Percentiles rank a stretch among this genome's conserved stretches.
phyloP scores from a whole-genome alignment of 768 basidiomycete species.

The Gelatoporia subvermispora region DNA sequence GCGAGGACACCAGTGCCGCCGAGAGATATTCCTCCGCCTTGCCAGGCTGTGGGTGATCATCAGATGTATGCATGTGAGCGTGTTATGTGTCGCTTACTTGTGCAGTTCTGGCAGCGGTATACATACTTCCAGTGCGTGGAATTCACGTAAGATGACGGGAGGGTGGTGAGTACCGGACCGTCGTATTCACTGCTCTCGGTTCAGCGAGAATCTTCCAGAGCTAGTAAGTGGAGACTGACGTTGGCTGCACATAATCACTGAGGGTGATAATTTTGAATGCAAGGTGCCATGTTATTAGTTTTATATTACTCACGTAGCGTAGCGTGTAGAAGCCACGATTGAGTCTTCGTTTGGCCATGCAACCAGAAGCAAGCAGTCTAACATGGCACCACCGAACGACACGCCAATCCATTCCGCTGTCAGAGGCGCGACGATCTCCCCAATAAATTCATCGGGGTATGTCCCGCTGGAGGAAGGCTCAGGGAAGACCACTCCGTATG shows the following conservation, averaged over 20 bases:
- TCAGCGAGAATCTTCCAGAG: not conserved
- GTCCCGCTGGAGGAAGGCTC: conserved; percentile 34
- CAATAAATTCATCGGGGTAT: conserved; percentile 46
- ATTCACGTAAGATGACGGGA: conserved; percentile 47
- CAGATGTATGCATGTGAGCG: conserved; percentile 10
- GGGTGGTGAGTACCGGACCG: conserved; percentile 49
- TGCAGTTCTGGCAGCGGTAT: conserved; percentile 63
- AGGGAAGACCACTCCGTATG: conserved; percentile 50
- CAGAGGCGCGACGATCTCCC: conserved; percentile 54
- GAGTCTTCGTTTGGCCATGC: conserved; percentile 55
- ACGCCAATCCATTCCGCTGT: conserved; percentile 52
- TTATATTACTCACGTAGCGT: conserved; percentile 39
- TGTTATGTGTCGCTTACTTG: conserved; percentile 33
- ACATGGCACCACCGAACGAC: conserved; percentile 50
- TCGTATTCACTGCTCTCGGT: conserved; percentile 36
- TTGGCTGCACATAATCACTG: conserved; percentile 49
- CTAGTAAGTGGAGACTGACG: conserved; percentile 27
- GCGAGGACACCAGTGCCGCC: conserved; percentile 38
- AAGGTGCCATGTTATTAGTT: not conserved
- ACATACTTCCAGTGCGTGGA: conserved; percentile 66
- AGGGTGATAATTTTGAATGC: not conserved
- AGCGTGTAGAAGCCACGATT: conserved; percentile 50
- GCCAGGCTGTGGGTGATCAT: conserved; percentile 30
- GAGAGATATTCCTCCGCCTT: conserved; percentile 33
- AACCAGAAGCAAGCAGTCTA: conserved; percentile 50